Base-by-base conservation (phyloP, 305 asterid genomes). In the Solanum hybrid region DNA sequence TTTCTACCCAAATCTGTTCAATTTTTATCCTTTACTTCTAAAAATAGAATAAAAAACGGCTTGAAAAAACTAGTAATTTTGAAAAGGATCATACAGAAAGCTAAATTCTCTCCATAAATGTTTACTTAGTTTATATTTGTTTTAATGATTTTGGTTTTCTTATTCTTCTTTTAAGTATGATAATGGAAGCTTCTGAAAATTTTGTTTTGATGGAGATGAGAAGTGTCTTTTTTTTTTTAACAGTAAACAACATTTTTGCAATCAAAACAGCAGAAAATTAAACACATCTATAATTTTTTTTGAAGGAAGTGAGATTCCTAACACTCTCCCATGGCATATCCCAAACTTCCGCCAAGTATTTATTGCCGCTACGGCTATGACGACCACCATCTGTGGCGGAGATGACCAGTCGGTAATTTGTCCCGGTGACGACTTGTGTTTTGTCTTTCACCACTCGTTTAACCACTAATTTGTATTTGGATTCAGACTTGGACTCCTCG, bases 401-500 rank as follows among this genome's bases (percentile, higher is more conserved):
- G 81, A 95, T 87, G 6, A 84, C 89, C 16, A 94, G 92, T 82
- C 89, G 89, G 92, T 92, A 94, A 79, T 93, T 94, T 61, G 37
- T 85, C 0, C 98, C 97, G 2, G 92, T 4, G 22, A 93, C 95
- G 39, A 93, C 92, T 42, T 94, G 95, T 5, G 57, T 20, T 71
- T 92, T 94, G 34, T 93, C 98, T 10, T 28, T 89, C 3, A 93
- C 46, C 74, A 95, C 96, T 1, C 7, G 10, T 11, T 33, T 77
- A 8, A 90, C 94, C 11, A 7, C 51, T 93, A 94, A 89, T 6
- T 34, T 51, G 20, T 90, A 10, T 1, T 92, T 87, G 0, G 36
- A 76, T 28, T 74, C 22, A 0, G 64, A 51, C 22, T 51, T 78
- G 2, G 71, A 20, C 24, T 61, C 75, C 61, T 92, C 87, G 89